These are phyloP conservation scores for Aspergillus pseudonomiae DNA, from an alignment of 2,329 filamentous ascomycete genomes.

Conservation along the genomic window DNA sequence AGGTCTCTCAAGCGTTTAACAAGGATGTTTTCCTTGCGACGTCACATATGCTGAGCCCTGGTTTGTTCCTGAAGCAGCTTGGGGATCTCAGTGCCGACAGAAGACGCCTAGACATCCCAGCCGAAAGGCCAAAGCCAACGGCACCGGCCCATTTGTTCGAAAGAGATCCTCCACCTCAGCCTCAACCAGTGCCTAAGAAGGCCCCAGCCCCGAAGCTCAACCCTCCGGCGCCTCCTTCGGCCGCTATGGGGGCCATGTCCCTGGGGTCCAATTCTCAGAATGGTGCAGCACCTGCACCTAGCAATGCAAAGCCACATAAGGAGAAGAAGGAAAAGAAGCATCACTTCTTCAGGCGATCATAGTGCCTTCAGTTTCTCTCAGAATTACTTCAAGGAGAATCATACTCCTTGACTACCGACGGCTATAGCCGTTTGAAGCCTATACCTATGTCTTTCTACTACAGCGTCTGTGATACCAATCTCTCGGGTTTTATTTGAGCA, in stretches of 20 bases:
- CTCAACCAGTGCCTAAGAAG: constrained; percentile 30
- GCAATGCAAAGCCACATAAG: constrained; percentile 34
- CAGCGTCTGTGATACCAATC: constrained; percentile 41
- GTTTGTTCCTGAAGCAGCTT: constrained; percentile 80
- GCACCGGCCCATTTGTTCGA: constrained; percentile 88
- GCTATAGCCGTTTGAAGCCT: constrained; percentile 14
- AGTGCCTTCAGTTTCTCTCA: neutral
- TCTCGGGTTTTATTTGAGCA: constrained; percentile 16
- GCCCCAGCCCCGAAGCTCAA: constrained; percentile 26
- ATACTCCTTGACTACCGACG: neutral
- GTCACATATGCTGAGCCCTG: constrained; percentile 88
- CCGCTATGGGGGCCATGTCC: constrained; percentile 41
- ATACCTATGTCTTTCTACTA: constrained; percentile 22
- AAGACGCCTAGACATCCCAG: constrained; percentile 75
- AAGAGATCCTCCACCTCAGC: constrained; percentile 62
- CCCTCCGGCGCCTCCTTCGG: constrained; percentile 34
- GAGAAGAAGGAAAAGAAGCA: constrained; percentile 58
- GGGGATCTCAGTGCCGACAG: constrained; percentile 76
- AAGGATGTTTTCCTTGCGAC: constrained; percentile 87
- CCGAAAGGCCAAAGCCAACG: constrained; percentile 76
- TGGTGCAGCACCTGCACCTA: constrained; percentile 17
- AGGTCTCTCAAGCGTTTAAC: constrained; percentile 70
- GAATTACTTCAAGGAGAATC: constrained; percentile 9
- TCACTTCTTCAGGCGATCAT: constrained; percentile 53
- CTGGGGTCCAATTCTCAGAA: constrained; percentile 45